These are phyloP conservation scores for Metrosideros polymorpha DNA, from an alignment of 441 rosid genomes.

Conservation along the genomic window DNA sequence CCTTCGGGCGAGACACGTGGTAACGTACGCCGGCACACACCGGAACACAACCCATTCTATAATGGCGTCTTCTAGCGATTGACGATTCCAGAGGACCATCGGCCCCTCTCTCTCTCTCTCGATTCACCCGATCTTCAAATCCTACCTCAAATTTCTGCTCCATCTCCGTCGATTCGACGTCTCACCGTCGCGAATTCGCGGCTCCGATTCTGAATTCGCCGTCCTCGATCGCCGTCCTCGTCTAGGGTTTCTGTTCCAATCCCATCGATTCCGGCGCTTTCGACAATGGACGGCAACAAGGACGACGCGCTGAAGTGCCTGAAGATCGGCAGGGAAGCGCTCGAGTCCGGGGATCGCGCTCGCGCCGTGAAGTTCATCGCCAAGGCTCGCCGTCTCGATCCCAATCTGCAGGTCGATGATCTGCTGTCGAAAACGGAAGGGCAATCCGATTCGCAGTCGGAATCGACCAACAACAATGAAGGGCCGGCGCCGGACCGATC, in stretches of 20 bases:
- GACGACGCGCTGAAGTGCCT: constrained; percentile 91
- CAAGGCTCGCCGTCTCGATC: constrained; percentile 93
- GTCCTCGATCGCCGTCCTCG: neutral
- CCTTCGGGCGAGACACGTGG: neutral
- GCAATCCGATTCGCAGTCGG: constrained; percentile 8
- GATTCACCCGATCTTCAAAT: neutral
- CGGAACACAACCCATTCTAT: neutral
- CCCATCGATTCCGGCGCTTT: neutral
- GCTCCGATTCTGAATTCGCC: neutral
- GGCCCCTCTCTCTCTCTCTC: neutral
- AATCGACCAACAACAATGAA: constrained; percentile 2
- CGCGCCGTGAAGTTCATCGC: constrained; percentile 73
- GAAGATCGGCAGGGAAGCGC: constrained; percentile 64
- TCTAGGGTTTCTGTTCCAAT: neutral
- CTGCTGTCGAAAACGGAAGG: constrained; percentile 36
- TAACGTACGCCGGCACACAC: neutral
- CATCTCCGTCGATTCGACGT: neutral
- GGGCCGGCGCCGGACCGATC: constrained; percentile 19
- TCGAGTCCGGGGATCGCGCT: constrained; percentile 54
- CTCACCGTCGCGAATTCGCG: neutral
- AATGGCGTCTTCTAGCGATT: neutral
- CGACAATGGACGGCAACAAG: constrained; percentile 80
- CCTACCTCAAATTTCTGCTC: neutral
- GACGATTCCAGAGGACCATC: neutral
- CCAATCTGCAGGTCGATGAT: constrained; percentile 47